Base-by-base conservation (phyloP, 495 filamentous ascomycete genomes). In the Penicillium ucsense region DNA sequence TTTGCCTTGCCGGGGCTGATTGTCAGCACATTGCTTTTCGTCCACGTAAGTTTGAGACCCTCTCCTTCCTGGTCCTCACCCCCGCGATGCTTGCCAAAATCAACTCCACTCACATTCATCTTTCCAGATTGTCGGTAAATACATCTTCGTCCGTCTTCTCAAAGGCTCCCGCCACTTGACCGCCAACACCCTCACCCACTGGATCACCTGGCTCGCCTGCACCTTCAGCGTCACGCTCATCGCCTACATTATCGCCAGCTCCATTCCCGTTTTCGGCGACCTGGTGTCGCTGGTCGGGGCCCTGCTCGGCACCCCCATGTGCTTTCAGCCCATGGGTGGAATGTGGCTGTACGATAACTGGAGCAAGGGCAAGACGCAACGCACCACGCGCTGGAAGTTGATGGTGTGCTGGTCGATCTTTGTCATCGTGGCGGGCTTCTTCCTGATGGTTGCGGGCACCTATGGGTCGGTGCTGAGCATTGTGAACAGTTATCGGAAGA, bases 181-280 rank as follows among this genome's bases (percentile, higher is more conserved):
- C 55, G 66, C 80, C 55, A 80, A 77, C 68, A 79, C 74, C 4
- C 57, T 73, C 36, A 77, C 52, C 9, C 68, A 78, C 41, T 82
- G 77, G 77, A 40, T 55, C 6, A 65, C 71, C 8, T 88, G 84
- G 84, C 51, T 84, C 3, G 57, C 49, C 6, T 75, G 84, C 28
- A 77, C 79, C 4, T 48, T 69, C n/a, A 50, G 61, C 48, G 63
- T 84, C 49, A 79, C 79, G 38, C 4, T 85, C 2, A 55, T 84
- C 31, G 76, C 82, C 6, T 88, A 81, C 70, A 60, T 86, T 38
- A 80, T 88, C 55, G 82, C 83, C 29, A 78, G 82, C 52, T 77
- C 78, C 6, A 83, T 89, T 38, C 85, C 84, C 8, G 77, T 83
- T 56, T 88, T 87, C 59, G 73, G 75, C 52, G 71, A 72, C 35